Conservation (phyloP, 352 stramenopile genomes). For the Globisporangium acanthophoron region DNA sequence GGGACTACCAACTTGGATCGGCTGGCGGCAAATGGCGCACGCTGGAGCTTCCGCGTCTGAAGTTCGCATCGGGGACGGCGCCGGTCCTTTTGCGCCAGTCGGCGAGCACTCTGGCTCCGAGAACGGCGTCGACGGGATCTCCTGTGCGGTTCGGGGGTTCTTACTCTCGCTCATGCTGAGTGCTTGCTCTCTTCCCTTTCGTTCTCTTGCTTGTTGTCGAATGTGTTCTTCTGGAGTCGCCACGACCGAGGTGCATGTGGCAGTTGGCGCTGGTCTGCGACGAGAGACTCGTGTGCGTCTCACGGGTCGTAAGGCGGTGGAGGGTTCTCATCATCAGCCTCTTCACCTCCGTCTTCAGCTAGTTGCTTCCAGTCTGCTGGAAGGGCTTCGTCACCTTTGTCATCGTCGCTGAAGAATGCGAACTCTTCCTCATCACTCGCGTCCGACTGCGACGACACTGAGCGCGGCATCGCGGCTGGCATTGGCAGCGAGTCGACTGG, state of each 20-base stretch:
- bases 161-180: neutral
- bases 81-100: neutral
- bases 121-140: slow-evolving; percentile 11
- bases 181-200: neutral
- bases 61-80: neutral
- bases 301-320: neutral
- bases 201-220: neutral
- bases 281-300: neutral
- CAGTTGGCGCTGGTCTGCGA: neutral
- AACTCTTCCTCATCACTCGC: neutral
- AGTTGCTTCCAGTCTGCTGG: neutral
- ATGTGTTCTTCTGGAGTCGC: neutral
- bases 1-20: slow-evolving; percentile 22
- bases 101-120: slow-evolving; percentile 2
- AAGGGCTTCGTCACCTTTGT: neutral
- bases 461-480: too few species aligned
- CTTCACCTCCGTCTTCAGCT: neutral
- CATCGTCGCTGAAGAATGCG: slow-evolving; percentile 8
- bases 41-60: neutral
- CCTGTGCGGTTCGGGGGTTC: slow-evolving; percentile 6
- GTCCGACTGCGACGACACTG: neutral
- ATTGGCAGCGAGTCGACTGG: too few species aligned
- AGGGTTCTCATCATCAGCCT: neutral
- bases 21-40: slow-evolving; percentile 36
- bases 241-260: neutral